Percentiles rank a stretch among this genome's conserved stretches.
Conservation (phyloP, 768 basidiomycete species). For the Lentinula sp. region DNA sequence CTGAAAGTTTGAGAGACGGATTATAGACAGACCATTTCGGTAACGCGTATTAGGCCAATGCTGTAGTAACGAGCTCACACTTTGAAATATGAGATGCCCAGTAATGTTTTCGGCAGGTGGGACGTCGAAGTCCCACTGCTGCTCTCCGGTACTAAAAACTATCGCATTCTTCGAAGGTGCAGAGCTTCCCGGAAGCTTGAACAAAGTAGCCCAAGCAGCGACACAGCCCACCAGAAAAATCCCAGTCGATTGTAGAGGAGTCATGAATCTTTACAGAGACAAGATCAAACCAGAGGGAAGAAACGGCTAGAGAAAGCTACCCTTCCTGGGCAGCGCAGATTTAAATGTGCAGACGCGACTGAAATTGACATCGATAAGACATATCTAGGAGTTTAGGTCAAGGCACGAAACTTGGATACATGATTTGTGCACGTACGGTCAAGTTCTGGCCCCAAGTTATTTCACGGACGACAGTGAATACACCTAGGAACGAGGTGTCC, state of each 20-base stretch:
- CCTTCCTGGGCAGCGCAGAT: background rate
- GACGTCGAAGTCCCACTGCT: conserved; percentile 16
- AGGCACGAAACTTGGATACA: background rate
- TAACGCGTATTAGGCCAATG: conserved; percentile 33
- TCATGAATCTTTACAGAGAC: background rate
- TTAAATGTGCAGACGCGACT: background rate
- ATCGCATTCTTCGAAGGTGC: background rate
- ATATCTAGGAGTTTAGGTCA: background rate
- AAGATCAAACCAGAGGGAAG: background rate
- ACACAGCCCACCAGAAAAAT: background rate
- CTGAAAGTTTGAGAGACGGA: no score
- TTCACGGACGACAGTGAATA: background rate
- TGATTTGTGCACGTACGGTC: background rate
- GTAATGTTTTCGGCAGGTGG: conserved; percentile 18
- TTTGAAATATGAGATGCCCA: conserved; percentile 18
- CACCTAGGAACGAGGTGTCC: background rate
- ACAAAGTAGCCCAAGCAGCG: background rate
- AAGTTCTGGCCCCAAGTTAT: background rate
- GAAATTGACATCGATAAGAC: background rate
- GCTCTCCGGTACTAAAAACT: background rate
- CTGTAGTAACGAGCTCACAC: conserved; percentile 20
- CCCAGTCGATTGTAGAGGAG: background rate
- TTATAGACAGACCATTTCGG: conserved; percentile 23
- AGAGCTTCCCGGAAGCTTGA: background rate
- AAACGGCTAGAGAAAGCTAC: background rate